Evolutionary conservation across 495 filamentous ascomycete genomes (phyloP).

Genomic region (Rusavskia elegans): DNA sequence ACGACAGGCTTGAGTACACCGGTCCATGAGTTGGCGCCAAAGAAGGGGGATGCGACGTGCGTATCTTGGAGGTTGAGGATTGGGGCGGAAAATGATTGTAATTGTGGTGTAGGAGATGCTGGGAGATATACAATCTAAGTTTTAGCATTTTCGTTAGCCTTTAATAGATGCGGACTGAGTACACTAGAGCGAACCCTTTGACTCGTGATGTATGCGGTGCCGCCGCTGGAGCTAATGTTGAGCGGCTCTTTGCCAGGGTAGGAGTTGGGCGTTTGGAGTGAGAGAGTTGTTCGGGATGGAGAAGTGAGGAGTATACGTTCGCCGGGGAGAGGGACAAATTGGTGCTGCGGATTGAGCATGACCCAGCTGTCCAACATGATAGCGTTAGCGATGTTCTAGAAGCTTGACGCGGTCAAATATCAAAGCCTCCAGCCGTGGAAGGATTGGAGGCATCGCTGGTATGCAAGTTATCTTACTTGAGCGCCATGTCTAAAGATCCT

Average conservation of each 20-base stretch:
- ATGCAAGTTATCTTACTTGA: not conserved
- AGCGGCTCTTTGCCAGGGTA: constrained; percentile 40
- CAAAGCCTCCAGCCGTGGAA: too few relatives aligned
- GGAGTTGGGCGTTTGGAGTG: constrained; percentile 42
- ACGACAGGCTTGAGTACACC: constrained; percentile 62
- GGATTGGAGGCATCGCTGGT: too few relatives aligned
- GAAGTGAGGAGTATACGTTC: constrained; percentile 57
- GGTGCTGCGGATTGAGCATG: constrained; percentile 49
- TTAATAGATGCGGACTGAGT: not conserved
- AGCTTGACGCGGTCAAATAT: not conserved
- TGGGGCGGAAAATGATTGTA: constrained; percentile 81
- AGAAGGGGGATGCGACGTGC: constrained; percentile 83
- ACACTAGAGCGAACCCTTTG: constrained; percentile 48
- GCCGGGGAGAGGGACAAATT: constrained; percentile 54
- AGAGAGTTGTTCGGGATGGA: constrained; percentile 51
- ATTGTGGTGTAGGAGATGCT: constrained; percentile 40
- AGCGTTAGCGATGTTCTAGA: not conserved
- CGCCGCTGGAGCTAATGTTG: constrained; percentile 40
- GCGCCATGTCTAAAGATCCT: not conserved
- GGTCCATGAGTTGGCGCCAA: constrained; percentile 90
- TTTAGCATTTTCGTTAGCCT: not conserved
- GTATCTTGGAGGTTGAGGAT: constrained; percentile 74
- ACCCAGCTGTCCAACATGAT: constrained; percentile 42
- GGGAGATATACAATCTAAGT: constrained; percentile 79
- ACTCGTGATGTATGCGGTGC: constrained; percentile 70